A percentile compares a stretch with the other conserved stretches of the same genome.
phyloP scores from a whole-genome alignment of 75 land plant genomes.

The Cunninghamia lanceolata region DNA sequence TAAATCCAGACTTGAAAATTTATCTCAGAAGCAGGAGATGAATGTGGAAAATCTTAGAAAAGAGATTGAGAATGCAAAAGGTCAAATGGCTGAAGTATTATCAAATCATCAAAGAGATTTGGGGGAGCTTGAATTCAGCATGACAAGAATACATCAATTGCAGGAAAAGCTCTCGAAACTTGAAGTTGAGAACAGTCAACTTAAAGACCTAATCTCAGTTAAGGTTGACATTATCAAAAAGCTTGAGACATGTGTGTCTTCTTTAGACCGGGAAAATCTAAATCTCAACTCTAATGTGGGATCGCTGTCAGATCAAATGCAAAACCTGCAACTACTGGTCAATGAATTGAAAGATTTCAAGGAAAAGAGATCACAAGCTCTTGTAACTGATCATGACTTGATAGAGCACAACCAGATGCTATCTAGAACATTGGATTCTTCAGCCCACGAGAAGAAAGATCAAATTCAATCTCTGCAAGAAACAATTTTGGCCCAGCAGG shows the following conservation, averaged over 20 bases:
- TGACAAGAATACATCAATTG: neutral
- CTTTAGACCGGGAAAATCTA: neutral
- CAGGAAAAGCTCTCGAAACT: slow-evolving; percentile 4
- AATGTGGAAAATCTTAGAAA: neutral
- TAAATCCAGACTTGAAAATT: neutral
- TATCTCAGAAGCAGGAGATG: neutral
- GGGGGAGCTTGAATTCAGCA: neutral
- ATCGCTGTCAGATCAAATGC: neutral
- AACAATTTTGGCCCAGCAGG: neutral
- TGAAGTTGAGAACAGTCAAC: slow-evolving; percentile 1
- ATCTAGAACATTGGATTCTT: neutral
- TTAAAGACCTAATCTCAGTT: slow-evolving; percentile 2
- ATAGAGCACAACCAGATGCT: neutral
- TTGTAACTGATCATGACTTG: neutral
- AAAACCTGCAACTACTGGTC: neutral
- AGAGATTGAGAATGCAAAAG: neutral
- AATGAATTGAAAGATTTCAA: slow-evolving; percentile 3
- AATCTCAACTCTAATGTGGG: slow-evolving; percentile 8
- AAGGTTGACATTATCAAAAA: slow-evolving; percentile 2
- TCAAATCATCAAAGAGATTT: neutral
- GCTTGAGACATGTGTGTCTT: neutral
- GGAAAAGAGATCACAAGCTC: neutral
- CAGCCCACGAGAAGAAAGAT: neutral
- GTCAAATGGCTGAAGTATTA: neutral
- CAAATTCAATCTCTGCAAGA: neutral